Percentiles rank a stretch among this genome's conserved stretches.
Evolutionary conservation across 495 filamentous ascomycete species (phyloP).

Genomic region (Elaphomyces granulatus): DNA sequence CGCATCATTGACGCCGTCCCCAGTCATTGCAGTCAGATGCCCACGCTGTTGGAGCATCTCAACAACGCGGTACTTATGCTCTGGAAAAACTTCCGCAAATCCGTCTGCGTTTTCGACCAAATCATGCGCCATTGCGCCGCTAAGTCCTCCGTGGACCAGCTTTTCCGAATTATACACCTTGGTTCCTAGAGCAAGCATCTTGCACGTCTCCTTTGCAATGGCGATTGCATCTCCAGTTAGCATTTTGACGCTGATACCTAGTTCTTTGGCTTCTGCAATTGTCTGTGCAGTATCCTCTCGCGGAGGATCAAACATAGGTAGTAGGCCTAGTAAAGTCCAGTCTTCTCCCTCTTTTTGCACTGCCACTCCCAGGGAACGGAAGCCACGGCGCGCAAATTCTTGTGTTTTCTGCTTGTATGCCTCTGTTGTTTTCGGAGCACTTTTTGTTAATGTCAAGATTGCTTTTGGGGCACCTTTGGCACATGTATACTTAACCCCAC

Average conservation of each 20-base stretch:
- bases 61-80: conserved; percentile 97
- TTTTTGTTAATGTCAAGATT: conserved; percentile 48
- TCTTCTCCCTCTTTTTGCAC: conserved; percentile 45
- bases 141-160: conserved; percentile 54
- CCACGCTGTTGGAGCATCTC: conserved; percentile 94
- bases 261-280: conserved; percentile 54
- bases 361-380: conserved; percentile 61
- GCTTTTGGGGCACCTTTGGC: conserved; percentile 63
- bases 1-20: conserved; percentile 95
- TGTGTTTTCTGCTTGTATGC: conserved; percentile 51
- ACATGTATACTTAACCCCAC: conserved; percentile 49
- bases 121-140: conserved; percentile 54
- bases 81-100: conserved; percentile 83
- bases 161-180: conserved; percentile 63
- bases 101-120: conserved; percentile 60
- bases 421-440: conserved; percentile 42
- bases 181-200: conserved; percentile 59
- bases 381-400: conserved; percentile 60
- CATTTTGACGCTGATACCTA: conserved; percentile 65
- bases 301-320: conserved; percentile 64
- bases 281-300: conserved; percentile 65
- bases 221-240: conserved; percentile 62
- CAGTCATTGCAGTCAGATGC: conserved; percentile 95
- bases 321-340: conserved; percentile 54
- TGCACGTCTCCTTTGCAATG: conserved; percentile 65